phyloP scores from a whole-genome alignment of 495 filamentous ascomycete species.

The Aspergillus egyptiacus region DNA sequence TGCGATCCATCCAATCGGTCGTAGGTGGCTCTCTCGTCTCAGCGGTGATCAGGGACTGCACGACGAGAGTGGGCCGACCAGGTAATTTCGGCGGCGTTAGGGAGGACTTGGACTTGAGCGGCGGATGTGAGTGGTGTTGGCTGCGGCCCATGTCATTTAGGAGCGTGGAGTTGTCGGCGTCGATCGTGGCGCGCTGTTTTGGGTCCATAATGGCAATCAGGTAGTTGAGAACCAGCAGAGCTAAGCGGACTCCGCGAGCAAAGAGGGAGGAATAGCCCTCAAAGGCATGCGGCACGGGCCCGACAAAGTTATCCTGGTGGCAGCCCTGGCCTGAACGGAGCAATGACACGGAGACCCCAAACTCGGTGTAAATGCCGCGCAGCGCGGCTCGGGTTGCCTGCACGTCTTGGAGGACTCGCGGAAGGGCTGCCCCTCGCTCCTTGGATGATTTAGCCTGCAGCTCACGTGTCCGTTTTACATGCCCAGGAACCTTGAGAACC shows the following conservation, averaged over 20 bases:
- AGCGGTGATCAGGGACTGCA: slow-evolving; percentile 21
- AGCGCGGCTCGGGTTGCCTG: slow-evolving; percentile 23
- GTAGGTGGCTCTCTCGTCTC: slow-evolving; percentile 19
- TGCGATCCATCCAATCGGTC: slow-evolving; percentile 27
- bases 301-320: slow-evolving; percentile 18
- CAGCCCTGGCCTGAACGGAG: slow-evolving; percentile 20
- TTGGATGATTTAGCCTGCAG: slow-evolving; percentile 4
- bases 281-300: slow-evolving; percentile 23
- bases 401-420: slow-evolving; percentile 15
- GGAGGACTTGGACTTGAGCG: not conserved
- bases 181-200: slow-evolving; percentile 16
- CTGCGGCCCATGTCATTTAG: slow-evolving; percentile 6
- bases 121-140: not conserved
- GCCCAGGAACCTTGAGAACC: slow-evolving; percentile 23
- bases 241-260: slow-evolving; percentile 22
- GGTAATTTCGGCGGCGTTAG: slow-evolving; percentile 19
- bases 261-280: slow-evolving; percentile 24
- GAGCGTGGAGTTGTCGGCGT: slow-evolving; percentile 15
- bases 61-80: slow-evolving; percentile 10
- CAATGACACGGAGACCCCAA: slow-evolving; percentile 23
- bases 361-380: slow-evolving; percentile 25
- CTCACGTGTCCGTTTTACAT: slow-evolving; percentile 22
- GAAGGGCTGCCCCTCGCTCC: slow-evolving; percentile 7
- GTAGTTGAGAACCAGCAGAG: slow-evolving; percentile 24
- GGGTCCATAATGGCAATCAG: slow-evolving; percentile 24